Conservation (phyloP, 495 filamentous ascomycete genomes). For the Penicillium arizonense region DNA sequence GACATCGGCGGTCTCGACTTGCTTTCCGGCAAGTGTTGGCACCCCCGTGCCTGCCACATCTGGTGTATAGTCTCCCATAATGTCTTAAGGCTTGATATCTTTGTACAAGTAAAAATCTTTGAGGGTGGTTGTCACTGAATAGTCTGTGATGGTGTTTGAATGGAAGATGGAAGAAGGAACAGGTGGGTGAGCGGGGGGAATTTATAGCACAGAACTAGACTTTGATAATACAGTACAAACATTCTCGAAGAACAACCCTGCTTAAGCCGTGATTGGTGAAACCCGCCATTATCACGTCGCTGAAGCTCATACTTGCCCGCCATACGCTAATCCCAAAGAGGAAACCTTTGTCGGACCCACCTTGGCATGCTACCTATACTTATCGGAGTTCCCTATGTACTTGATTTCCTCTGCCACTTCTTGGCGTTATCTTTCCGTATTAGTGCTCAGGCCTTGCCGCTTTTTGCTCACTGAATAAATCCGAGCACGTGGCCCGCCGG, state of each 20-base stretch:
- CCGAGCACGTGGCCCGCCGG: not conserved
- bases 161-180: not conserved
- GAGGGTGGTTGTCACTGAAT: not conserved
- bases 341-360: conserved; percentile 35
- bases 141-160: not conserved
- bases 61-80: conserved; percentile 26
- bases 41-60: not conserved
- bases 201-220: not conserved
- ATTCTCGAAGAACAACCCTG: not conserved
- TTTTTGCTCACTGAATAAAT: conserved; percentile 7
- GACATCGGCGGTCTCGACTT: not conserved
- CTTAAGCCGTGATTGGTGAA: conserved; percentile 5
- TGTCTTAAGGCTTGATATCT: not conserved
- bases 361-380: not conserved
- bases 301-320: conserved; percentile 8
- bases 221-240: not conserved
- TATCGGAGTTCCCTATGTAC: too few relatives aligned
- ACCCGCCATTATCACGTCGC: not conserved
- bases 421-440: conserved; percentile 11
- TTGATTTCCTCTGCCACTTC: conserved; percentile 19
- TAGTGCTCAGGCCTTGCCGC: conserved; percentile 10
- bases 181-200: not conserved
- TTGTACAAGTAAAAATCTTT: not conserved
- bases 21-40: not conserved
- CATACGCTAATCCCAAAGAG: conserved; percentile 21